Conservation (phyloP, 1,284 basidiomycete genomes). For the Xerocomus cyaneibrunnescens region DNA sequence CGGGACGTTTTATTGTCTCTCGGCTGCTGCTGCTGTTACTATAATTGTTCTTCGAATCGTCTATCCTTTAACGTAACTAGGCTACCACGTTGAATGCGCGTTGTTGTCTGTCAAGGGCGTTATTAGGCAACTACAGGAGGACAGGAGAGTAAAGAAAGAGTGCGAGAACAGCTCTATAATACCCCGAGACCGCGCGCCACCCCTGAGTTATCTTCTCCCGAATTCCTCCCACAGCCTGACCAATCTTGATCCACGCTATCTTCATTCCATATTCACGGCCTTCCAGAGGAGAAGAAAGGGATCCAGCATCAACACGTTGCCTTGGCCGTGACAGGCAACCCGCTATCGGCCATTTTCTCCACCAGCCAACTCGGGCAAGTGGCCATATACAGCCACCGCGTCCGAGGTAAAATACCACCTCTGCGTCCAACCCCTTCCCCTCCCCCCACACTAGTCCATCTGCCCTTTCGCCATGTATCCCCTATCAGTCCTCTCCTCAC, state of each 20-base stretch:
- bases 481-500: conserved; percentile 30
- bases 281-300: conserved; percentile 25
- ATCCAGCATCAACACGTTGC: conserved; percentile 34
- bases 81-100: conserved; percentile 29
- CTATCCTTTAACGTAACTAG: conserved; percentile 26
- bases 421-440: conserved; percentile 9
- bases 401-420: conserved; percentile 35
- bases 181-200: conserved; percentile 11
- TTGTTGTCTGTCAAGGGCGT: conserved; percentile 14
- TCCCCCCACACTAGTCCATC: conserved; percentile 11
- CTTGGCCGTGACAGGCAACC: conserved; percentile 32
- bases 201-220: conserved; percentile 19
- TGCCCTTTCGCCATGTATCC: conserved; percentile 26
- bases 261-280: conserved; percentile 31
- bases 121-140: conserved; percentile 5
- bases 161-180: conserved; percentile 10
- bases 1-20: conserved; percentile 11
- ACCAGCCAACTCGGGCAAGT: conserved; percentile 33
- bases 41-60: conserved; percentile 7
- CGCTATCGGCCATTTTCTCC: conserved; percentile 27
- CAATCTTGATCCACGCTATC: conserved; percentile 35
- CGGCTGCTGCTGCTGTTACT: background rate
- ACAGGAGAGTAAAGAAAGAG: background rate
- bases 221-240: conserved; percentile 23
- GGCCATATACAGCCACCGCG: conserved; percentile 35